These are phyloP conservation scores for Tolypocladium pustulatum DNA, from an alignment of 2,329 filamentous ascomycete genomes.

Conservation along the genomic window DNA sequence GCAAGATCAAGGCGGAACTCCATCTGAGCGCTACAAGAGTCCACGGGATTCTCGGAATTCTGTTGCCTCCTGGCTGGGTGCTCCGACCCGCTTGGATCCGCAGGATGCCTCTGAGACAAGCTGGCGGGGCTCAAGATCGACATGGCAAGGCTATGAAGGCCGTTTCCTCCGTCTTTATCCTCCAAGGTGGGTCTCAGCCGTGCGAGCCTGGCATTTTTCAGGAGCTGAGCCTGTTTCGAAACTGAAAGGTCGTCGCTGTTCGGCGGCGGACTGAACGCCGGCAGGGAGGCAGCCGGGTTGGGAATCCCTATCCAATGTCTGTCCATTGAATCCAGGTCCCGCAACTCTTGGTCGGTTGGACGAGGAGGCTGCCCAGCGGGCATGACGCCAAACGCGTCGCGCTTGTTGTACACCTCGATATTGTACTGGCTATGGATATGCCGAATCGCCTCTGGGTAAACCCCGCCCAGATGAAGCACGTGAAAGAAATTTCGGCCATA, in stretches of 20 bases:
- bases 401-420: constrained; percentile 19
- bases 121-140: constrained; percentile 33
- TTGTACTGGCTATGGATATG: constrained; percentile 24
- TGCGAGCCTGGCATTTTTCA: constrained; percentile 11
- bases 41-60: constrained; percentile 17
- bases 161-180: constrained; percentile 38
- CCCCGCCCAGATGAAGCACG: constrained; percentile 15
- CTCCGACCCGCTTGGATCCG: constrained; percentile 8
- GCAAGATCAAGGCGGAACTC: constrained; percentile 15
- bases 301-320: not conserved
- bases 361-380: constrained; percentile 7
- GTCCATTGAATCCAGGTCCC: constrained; percentile 1
- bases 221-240: constrained; percentile 9
- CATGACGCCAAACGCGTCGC: constrained; percentile 37
- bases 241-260: constrained; percentile 4
- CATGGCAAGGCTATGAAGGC: constrained; percentile 46
- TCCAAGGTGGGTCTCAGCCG: constrained; percentile 10
- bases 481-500: constrained; percentile 46
- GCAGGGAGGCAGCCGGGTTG: constrained; percentile 1
- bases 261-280: constrained; percentile 1
- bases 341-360: not conserved
- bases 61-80: constrained; percentile 4
- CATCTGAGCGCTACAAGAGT: constrained; percentile 22
- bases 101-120: constrained; percentile 21
- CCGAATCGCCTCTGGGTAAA: constrained; percentile 16